Evolutionary conservation across 129 eudicot genomes (phyloP), one percentile per base, ranked within the genome.

Genomic region (Flaveria ramosissima): DNA sequence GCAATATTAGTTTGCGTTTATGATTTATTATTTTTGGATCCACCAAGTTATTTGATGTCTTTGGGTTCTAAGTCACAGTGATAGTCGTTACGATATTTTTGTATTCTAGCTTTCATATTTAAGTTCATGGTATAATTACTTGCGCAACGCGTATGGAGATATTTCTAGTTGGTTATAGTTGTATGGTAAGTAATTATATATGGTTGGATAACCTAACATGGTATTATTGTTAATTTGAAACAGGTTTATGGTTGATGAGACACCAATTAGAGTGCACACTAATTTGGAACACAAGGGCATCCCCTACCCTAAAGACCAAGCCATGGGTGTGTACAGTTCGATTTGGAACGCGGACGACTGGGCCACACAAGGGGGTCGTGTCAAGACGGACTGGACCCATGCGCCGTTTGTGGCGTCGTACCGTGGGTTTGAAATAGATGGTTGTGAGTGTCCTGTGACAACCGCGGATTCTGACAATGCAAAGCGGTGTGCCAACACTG

Each of bases 281-380:
- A 93, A 93, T 65, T 60, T 93, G 71, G 98, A 93, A 42, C 95
- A 90, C 87, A 90, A 77, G 59, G 98, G 98, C 0, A 80, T 93
- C 42, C 96, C 98, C 16, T 93, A 41, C 76, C 98, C 98, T 0
- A 93, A 84, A 75, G 95, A 90, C 61, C 98, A 93, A 73, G 76
- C 97, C 19, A 93, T 93, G 98, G 97, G 96, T 16, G 97, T 93
- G 16, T 93, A 93, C 73, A 93, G 98, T 76, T 93, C 98, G 3
- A 93, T 93, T 50, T 93, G 98, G 98, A 93, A 93, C 72, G 98
- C 98, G 0, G 98, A 93, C 47, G 98, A 93, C 63, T 93, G 98
- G 98, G 98, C 98, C 41, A 93, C 98, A n/a, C 98, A 93, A 78
- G 98, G 98, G 4, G 98, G 98, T 2, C 80, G 86, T 47, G 98